These are phyloP conservation scores for Cystobasidium sp. DNA, from an alignment of 1,284 basidiomycete species.

Conservation along the genomic window DNA sequence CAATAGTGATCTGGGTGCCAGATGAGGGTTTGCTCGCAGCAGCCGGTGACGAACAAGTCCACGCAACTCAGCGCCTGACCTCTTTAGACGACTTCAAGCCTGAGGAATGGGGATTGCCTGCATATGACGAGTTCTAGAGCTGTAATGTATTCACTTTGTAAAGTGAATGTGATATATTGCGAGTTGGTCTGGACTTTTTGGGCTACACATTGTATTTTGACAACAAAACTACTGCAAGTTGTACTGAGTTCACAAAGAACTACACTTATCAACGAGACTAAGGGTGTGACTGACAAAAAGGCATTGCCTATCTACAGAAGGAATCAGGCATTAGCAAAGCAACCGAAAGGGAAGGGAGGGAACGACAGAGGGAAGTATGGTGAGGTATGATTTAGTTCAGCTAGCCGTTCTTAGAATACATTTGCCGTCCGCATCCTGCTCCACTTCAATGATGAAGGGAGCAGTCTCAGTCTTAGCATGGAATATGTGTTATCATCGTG, in stretches of 20 bases:
- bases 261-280: too few species aligned
- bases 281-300: too few species aligned
- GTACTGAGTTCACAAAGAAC: too few species aligned
- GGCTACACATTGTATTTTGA: background rate
- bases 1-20: conserved; percentile 51
- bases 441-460: background rate
- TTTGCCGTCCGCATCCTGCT: conserved; percentile 20
- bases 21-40: conserved; percentile 47
- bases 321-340: background rate
- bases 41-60: conserved; percentile 45
- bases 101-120: conserved; percentile 49
- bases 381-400: conserved; percentile 9
- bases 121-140: conserved; percentile 43
- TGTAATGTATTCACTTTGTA: background rate
- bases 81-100: conserved; percentile 45
- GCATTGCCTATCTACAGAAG: too few species aligned
- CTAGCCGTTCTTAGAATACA: conserved; percentile 40
- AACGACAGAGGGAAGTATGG: too few species aligned
- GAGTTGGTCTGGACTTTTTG: background rate
- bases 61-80: conserved; percentile 31
- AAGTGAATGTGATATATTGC: background rate
- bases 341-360: background rate
- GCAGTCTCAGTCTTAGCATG: conserved; percentile 45
- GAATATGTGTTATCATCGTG: conserved; percentile 41
- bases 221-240: too few species aligned